Percentiles rank a stretch among this genome's conserved stretches.
Conservation (phyloP, 2,329 filamentous ascomycete species). For the Myrmaecium sp. region DNA sequence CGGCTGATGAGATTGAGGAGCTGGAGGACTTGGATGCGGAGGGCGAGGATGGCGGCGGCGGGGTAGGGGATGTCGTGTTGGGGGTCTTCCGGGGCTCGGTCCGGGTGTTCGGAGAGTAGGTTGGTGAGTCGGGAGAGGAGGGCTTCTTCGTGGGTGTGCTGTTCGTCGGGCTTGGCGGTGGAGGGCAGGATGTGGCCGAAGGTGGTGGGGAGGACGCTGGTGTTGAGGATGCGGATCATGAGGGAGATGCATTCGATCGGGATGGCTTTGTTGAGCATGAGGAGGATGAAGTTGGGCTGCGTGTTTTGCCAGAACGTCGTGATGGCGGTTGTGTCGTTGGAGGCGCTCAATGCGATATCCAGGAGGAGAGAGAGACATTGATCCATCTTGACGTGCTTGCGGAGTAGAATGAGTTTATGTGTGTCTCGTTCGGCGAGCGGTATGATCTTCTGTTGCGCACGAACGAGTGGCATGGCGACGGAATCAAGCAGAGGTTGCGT, state of each 20-base stretch:
- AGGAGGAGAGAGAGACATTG: constrained; percentile 52
- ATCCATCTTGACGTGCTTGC: no score
- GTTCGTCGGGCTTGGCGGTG: constrained; percentile 21
- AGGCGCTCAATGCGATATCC: constrained; percentile 42
- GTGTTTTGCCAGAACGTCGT: constrained; percentile 49
- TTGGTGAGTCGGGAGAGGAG: constrained; percentile 47
- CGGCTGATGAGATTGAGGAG: constrained; percentile 43
- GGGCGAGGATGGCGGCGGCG: constrained; percentile 25
- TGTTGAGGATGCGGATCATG: constrained; percentile 49
- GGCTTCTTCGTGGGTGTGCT: constrained; percentile 22
- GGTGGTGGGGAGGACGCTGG: constrained; percentile 44
- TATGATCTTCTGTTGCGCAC: constrained; percentile 17
- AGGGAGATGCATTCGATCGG: constrained; percentile 43
- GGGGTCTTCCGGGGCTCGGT: constrained; percentile 4
- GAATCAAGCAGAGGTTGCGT: constrained; percentile 32
- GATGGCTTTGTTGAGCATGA: constrained; percentile 52
- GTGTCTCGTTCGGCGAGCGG: constrained; percentile 12
- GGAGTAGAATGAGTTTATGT: no score
- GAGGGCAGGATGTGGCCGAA: constrained; percentile 47
- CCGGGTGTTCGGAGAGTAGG: constrained; percentile 41
- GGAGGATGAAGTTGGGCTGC: constrained; percentile 46
- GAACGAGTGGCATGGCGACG: constrained; percentile 33
- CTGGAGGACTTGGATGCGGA: constrained; percentile 27
- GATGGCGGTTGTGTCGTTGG: constrained; percentile 21
- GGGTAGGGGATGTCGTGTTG: constrained; percentile 11